Evolutionary conservation across 2,329 filamentous ascomycete species (phyloP).

Genomic region (Periglandula ipomoeae): DNA sequence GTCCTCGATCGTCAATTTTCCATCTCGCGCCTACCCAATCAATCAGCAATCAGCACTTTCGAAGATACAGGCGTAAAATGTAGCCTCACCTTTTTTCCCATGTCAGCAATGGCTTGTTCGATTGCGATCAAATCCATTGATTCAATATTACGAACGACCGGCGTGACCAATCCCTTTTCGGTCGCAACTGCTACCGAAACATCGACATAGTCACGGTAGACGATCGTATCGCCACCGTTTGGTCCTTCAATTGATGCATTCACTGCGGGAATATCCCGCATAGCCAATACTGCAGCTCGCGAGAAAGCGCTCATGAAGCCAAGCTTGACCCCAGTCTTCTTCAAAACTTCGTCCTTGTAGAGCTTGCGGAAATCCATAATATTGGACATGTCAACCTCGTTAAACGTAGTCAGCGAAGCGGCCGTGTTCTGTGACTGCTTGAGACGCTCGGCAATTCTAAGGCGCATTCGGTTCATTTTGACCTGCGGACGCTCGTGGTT

Average conservation of each 20-base stretch:
- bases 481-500: slow-evolving; percentile 45
- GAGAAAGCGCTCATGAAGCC: slow-evolving; percentile 99
- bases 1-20: slow-evolving; percentile 96
- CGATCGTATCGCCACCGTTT: slow-evolving; percentile 91
- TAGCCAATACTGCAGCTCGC: slow-evolving; percentile 78
- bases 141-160: slow-evolving; percentile 91
- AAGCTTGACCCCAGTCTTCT: slow-evolving; percentile 94
- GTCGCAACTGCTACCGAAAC: slow-evolving; percentile 96
- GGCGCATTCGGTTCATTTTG: slow-evolving; percentile 99
- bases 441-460: slow-evolving; percentile 91
- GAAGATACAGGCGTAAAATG: neutral
- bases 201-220: slow-evolving; percentile 97
- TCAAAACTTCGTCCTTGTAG: slow-evolving; percentile 93
- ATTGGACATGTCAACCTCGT: slow-evolving; percentile 98
- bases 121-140: slow-evolving; percentile 79
- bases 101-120: slow-evolving; percentile 82
- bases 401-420: slow-evolving; percentile 94
- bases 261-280: slow-evolving; percentile 88
- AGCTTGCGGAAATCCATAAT: slow-evolving; percentile 95
- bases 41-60: neutral
- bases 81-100: slow-evolving; percentile 76
- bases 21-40: slow-evolving; percentile 65
- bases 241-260: slow-evolving; percentile 97
- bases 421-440: slow-evolving; percentile 99
- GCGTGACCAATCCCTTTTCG: slow-evolving; percentile 93